phyloP scores from a whole-genome alignment of 441 rosid genomes.

The Mallotus japonicus region DNA sequence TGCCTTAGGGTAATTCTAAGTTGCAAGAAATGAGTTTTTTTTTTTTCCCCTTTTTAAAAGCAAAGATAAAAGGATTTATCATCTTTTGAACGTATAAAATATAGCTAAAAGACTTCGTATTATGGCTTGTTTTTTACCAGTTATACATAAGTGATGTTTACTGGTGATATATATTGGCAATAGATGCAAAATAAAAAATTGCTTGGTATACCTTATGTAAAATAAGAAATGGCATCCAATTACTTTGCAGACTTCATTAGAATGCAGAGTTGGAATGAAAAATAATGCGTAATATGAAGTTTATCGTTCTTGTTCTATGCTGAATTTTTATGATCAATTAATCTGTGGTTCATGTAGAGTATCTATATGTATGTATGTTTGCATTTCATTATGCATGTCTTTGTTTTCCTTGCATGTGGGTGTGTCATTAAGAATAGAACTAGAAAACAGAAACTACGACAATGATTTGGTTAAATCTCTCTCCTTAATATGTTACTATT shows the following conservation, averaged over 20 bases:
- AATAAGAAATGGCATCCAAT: neutral
- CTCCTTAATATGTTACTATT: constrained; percentile 16
- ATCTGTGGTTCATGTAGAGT: constrained; percentile 5
- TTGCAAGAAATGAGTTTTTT: no score
- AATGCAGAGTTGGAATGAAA: neutral
- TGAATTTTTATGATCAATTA: neutral
- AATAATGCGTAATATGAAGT: neutral
- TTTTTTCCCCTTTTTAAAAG: no score
- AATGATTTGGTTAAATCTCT: constrained; percentile 21
- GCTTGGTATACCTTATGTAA: neutral
- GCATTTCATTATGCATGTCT: neutral
- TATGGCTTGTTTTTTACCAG: neutral
- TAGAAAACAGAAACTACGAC: constrained; percentile 1
- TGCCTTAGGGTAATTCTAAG: no score
- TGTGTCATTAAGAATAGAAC: neutral
- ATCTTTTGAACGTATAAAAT: no score
- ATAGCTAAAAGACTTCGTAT: no score
- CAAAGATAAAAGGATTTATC: neutral
- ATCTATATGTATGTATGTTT: neutral
- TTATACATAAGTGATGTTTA: neutral
- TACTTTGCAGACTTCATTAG: neutral
- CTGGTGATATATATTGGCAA: neutral
- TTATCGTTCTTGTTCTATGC: neutral
- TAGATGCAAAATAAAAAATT: neutral
- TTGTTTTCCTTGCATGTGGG: neutral